These are phyloP conservation scores for Luffa acutangula DNA, from an alignment of 306 rosid genomes.

Conservation along the genomic window DNA sequence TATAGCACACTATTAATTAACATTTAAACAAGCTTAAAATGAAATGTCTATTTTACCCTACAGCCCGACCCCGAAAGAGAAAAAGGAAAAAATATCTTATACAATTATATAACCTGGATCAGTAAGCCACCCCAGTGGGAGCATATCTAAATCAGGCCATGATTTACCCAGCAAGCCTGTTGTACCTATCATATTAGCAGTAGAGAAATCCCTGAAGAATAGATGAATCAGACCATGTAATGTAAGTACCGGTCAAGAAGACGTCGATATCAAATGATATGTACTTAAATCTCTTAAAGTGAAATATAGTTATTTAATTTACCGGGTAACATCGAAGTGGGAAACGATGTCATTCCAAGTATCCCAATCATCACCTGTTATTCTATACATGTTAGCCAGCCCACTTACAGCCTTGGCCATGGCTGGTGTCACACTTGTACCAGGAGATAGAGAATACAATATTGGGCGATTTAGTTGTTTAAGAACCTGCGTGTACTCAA, in stretches of 20 bases:
- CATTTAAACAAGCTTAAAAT: not conserved
- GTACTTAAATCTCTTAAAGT: not conserved
- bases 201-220: conserved; percentile 54
- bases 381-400: conserved; percentile 76
- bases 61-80: not conserved
- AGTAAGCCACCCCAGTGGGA: conserved; percentile 92
- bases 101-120: conserved; percentile 43
- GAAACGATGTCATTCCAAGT: conserved; percentile 48
- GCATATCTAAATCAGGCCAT: conserved; percentile 99
- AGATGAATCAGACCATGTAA: conserved; percentile 7
- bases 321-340: conserved; percentile 81
- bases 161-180: conserved; percentile 69
- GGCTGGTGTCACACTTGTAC: conserved; percentile 63
- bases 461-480: conserved; percentile 50
- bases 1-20: conserved; percentile 1
- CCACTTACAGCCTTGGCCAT: conserved; percentile 66
- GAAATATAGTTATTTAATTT: conserved; percentile 11
- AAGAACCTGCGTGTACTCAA: conserved; percentile 39
- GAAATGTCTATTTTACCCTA: not conserved
- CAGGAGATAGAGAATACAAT: conserved; percentile 82
- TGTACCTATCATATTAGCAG: conserved; percentile 67
- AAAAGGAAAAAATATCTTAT: not conserved
- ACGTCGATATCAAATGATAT: not conserved
- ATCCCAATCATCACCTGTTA: conserved; percentile 99
- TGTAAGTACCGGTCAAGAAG: not conserved